Conservation (phyloP, 73 alveolate genomes). For the Paramecium caudatum region DNA sequence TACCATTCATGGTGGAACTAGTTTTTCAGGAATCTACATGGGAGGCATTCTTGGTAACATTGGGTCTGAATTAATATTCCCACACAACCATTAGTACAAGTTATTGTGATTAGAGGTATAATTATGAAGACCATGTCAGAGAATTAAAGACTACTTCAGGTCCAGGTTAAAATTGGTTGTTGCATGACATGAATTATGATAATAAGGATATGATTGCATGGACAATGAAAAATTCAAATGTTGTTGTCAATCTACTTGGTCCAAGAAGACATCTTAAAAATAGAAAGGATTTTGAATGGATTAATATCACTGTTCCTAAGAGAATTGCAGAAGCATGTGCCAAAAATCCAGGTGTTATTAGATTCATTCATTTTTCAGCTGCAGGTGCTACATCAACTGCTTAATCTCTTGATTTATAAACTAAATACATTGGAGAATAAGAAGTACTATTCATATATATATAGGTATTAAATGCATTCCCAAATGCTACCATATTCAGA, state of each 20-base stretch:
- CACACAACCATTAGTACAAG: slow-evolving; percentile 64
- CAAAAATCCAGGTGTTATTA: slow-evolving; percentile 73
- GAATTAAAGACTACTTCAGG: slow-evolving; percentile 69
- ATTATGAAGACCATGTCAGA: slow-evolving; percentile 72
- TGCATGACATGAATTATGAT: slow-evolving; percentile 72
- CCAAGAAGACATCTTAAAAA: slow-evolving; percentile 71
- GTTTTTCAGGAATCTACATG: slow-evolving; percentile 71
- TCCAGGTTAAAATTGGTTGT: slow-evolving; percentile 59
- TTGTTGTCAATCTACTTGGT: slow-evolving; percentile 80
- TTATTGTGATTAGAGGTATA: slow-evolving; percentile 7
- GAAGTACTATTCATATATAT: slow-evolving; percentile 31
- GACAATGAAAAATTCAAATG: slow-evolving; percentile 76
- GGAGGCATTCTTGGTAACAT: slow-evolving; percentile 76
- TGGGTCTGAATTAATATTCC: slow-evolving; percentile 74
- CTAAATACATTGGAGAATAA: slow-evolving; percentile 81
- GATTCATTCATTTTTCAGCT: slow-evolving; percentile 82
- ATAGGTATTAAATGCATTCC: slow-evolving; percentile 74
- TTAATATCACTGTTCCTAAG: slow-evolving; percentile 76
- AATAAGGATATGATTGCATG: slow-evolving; percentile 77
- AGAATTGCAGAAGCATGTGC: slow-evolving; percentile 83
- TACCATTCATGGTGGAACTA: slow-evolving; percentile 74
- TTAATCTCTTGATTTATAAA: slow-evolving; percentile 71
- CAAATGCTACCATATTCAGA: slow-evolving; percentile 81
- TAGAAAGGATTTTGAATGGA: slow-evolving; percentile 68
- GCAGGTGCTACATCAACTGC: slow-evolving; percentile 77